These are phyloP conservation scores for Tolypocladium album DNA, from an alignment of 2,329 filamentous ascomycete genomes.

Conservation along the genomic window DNA sequence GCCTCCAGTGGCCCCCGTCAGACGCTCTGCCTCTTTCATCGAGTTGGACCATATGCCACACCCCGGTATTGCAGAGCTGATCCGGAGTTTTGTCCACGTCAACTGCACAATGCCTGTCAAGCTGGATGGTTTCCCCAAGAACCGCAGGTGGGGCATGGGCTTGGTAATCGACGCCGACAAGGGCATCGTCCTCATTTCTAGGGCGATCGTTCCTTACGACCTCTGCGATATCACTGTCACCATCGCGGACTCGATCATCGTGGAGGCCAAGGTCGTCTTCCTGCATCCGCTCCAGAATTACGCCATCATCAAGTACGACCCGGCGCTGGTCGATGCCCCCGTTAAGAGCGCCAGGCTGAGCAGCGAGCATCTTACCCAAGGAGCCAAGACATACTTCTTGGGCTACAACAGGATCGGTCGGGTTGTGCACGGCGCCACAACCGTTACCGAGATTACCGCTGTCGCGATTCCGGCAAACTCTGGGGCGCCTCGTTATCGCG, in stretches of 20 bases:
- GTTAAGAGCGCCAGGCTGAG: slow-evolving; percentile 83
- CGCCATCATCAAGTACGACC: slow-evolving; percentile 89
- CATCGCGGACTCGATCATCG: slow-evolving; percentile 91
- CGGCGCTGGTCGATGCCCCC: slow-evolving; percentile 82
- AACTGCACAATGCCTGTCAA: slow-evolving; percentile 91
- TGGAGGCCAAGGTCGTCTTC: slow-evolving; percentile 90
- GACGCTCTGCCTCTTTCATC: slow-evolving; percentile 80
- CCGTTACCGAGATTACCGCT: slow-evolving; percentile 93
- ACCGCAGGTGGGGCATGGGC: slow-evolving; percentile 89
- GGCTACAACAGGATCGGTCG: slow-evolving; percentile 96
- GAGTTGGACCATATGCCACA: slow-evolving; percentile 81
- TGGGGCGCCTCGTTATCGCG: slow-evolving; percentile 82
- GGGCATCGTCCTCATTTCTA: slow-evolving; percentile 85
- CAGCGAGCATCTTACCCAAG: slow-evolving; percentile 75
- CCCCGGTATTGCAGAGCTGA: slow-evolving; percentile 82
- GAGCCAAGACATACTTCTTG: slow-evolving; percentile 89
- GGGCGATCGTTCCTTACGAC: slow-evolving; percentile 91
- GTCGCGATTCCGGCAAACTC: slow-evolving; percentile 93
- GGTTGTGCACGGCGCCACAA: slow-evolving; percentile 87
- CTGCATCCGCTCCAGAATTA: slow-evolving; percentile 96
- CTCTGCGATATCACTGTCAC: slow-evolving; percentile 94
- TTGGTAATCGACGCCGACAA: slow-evolving; percentile 96
- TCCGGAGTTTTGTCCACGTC: slow-evolving; percentile 90
- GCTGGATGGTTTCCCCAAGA: slow-evolving; percentile 93
- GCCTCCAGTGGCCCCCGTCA: slow-evolving; percentile 60